Base-by-base conservation (phyloP, 2,329 filamentous ascomycete species). In the Botrytis deweyae region DNA sequence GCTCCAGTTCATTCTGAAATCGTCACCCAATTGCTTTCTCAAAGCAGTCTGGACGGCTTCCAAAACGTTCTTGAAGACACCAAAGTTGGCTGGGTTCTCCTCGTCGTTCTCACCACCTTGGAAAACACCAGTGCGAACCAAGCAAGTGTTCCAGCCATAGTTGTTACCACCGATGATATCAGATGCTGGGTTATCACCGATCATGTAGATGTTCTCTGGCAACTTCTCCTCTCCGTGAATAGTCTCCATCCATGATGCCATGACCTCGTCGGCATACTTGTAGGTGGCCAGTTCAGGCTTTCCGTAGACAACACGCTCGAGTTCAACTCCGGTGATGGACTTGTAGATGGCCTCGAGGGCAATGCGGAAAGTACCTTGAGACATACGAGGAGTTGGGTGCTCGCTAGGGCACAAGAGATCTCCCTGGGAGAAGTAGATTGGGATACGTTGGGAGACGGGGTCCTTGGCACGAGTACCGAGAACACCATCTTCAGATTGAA, bases 81-180 rank as follows among this genome's bases (percentile, higher is more conserved):
- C 92, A 80, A 93, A 93, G 84, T 87, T 92, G 80, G 92, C 92
- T 1, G 92, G 92, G 84, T 93, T 94, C 83, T 93, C 86, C 82
- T 91, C 87, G 80, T 94, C 92, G 80, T 94, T 94, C 74, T 89
- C 91, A 29, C 88, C 91, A 75, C 92, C 92, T 67, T 72, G 70
- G 70, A 72, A 72, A 66, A 94, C 91, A 83, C 92, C 92, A 0
- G 92, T 94, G 80, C 91, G 89, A 73, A 94, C 92, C 72, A 94
- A 84, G 80, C 92, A 93, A 4, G 92, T 93, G 84, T 94, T 94
- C 92, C 92, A 94, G 75, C 91, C 91, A 82, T 94, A 93, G 87
- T 91, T 92, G 86, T 94, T 94, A 75, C 91, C 92, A 76, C 92
- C 92, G 76, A 92, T 86, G 79, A 93, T 93, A 81, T 93, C 91